Evolutionary conservation across 495 filamentous ascomycete genomes (phyloP).

Genomic region (Hypoxylon cercidicola): DNA sequence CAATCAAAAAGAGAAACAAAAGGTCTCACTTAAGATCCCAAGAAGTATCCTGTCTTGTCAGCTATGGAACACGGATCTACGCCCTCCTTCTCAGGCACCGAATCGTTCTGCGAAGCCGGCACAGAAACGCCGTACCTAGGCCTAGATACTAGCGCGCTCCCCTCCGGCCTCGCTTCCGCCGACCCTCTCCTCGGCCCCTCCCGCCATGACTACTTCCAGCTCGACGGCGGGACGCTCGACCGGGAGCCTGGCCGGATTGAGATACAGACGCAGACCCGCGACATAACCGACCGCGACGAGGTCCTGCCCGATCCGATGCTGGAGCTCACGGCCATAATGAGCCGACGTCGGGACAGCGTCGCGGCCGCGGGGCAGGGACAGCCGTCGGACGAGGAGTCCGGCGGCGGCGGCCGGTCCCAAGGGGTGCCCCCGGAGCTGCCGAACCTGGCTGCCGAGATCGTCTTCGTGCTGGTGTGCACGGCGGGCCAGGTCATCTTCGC

Average conservation of each 20-base stretch:
- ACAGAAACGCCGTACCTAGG: constrained; percentile 30
- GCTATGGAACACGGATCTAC: constrained; percentile 26
- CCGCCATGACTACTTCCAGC: constrained; percentile 16
- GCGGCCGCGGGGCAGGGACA: background rate
- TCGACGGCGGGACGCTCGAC: constrained; percentile 25
- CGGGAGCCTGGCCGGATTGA: constrained; percentile 24
- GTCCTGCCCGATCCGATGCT: constrained; percentile 33
- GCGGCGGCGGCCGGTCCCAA: constrained; percentile 29
- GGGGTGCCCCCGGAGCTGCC: constrained; percentile 52
- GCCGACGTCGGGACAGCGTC: constrained; percentile 22
- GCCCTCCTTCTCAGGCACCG: constrained; percentile 12
- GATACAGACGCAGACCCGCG: constrained; percentile 26
- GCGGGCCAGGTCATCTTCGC: constrained; percentile 59
- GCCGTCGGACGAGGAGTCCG: background rate
- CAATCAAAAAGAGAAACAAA: background rate
- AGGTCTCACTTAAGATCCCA: background rate
- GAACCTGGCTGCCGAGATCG: constrained; percentile 50
- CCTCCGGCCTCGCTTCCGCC: constrained; percentile 31
- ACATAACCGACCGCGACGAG: constrained; percentile 28
- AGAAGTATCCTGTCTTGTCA: background rate
- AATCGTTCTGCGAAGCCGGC: constrained; percentile 19
- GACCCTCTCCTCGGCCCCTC: constrained; percentile 28
- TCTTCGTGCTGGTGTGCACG: constrained; percentile 58
- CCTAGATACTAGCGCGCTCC: constrained; percentile 28
- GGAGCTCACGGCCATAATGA: constrained; percentile 28